Evolutionary conservation across 108 stramenopile genomes (phyloP), one percentile per base, ranked within the genome.

Genomic region (Fragilaria crotonensis): DNA sequence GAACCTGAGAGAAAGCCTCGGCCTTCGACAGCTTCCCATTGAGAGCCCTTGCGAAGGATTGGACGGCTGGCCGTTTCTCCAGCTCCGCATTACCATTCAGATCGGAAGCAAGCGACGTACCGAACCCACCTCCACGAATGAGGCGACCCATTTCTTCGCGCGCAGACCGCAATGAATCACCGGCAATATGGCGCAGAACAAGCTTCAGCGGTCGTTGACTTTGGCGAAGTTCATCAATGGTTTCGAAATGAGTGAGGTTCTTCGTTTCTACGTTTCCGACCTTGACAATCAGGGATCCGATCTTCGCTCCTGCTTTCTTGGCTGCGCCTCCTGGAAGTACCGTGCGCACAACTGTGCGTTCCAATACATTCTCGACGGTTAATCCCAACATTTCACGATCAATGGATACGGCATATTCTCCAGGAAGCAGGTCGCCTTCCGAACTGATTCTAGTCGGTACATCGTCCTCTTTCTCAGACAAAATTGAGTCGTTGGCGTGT

Each of bases 291-390:
- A 93, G 57, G 1, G 83, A 83, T 0, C 91, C 91, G 9, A 93
- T 79, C 49, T 77, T n/a, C n/a, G n/a, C n/a, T n/a, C n/a, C n/a
- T 81, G 92, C 83, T 52, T 73, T 81, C 52, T 84, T 87, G 25
- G 90, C 90, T 0, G 87, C 87, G 20, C 90, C 90, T 25, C 79
- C 77, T 5, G 83, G 83, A 2, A 90, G 57, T 17, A 94, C 83
- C 5, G 92, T 90, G 2, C 92, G 75, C 17, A 94, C 82, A 21
- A 94, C 83, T 11, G 92, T 94, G 0, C 92, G 68, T 70, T 94
- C 92, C 21, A 94, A 61, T 9, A 94, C 89, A 68, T 94, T 94
- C 54, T 94, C 92, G 25, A 94, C 92, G 2, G 92, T 94, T 17
- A 94, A 71, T 25, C 92, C 92, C 0, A 94, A 70, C 86, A 89